phyloP scores from a whole-genome alignment of 1,284 basidiomycete species.

The Rhodofomes roseus region DNA sequence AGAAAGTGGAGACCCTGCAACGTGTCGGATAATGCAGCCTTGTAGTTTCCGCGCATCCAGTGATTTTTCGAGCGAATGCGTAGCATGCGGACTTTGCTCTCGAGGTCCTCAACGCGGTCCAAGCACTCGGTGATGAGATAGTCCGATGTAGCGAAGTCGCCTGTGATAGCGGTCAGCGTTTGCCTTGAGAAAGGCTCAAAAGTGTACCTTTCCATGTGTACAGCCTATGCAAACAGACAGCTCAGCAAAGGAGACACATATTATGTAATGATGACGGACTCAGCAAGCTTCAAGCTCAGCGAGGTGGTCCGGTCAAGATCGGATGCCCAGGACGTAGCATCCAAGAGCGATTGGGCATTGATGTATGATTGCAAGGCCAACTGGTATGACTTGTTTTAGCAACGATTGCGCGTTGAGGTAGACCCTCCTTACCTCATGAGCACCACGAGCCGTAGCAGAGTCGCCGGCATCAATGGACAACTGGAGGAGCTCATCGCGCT shows the following conservation, averaged over 20 bases:
- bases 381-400: conserved; percentile 33
- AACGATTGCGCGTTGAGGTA: background rate
- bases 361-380: conserved; percentile 57
- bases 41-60: conserved; percentile 54
- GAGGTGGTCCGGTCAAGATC: conserved; percentile 46
- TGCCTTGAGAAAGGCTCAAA: background rate
- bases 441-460: conserved; percentile 63
- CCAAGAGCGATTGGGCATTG: conserved; percentile 52
- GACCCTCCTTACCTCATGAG: conserved; percentile 52
- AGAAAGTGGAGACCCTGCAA: conserved; percentile 56
- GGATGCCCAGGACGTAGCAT: conserved; percentile 49
- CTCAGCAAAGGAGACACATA: background rate
- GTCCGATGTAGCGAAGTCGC: conserved; percentile 51
- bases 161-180: conserved; percentile 24
- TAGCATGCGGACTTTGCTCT: conserved; percentile 54
- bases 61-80: conserved; percentile 59
- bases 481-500: conserved; percentile 55
- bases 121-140: conserved; percentile 50
- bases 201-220: conserved; percentile 57
- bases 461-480: conserved; percentile 66
- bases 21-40: conserved; percentile 54
- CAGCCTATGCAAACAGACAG: conserved; percentile 33
- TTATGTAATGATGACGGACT: conserved; percentile 40
- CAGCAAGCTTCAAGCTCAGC: conserved; percentile 53
- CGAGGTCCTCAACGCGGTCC: conserved; percentile 40